Evolutionary conservation across 345 rosid genomes (phyloP), one percentile per base, ranked within the genome.

Genomic region (Eucalyptus curtisii): DNA sequence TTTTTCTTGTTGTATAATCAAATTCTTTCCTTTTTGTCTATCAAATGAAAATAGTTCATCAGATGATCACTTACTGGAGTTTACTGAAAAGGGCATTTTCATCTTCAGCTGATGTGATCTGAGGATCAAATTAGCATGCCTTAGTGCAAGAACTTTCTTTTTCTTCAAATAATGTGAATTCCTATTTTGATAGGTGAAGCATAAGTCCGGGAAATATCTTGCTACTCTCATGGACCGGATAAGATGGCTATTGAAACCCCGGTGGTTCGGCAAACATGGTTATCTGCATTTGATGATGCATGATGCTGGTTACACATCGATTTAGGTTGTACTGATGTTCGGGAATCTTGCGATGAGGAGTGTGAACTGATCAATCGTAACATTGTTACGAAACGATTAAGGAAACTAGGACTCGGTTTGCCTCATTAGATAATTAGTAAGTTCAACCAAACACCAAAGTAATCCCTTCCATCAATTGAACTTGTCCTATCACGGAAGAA

Each of bases 331-430:
- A 3, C 44, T 2, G 13, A 33, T 33, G 81, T 71, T 19, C 7
- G 45, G 10, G 4, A 19, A 68, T 68, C 80, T 71, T 71, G 45
- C 8, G 6, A 10, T 4, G 12, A 71, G 25, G 10, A 3, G 27
- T 4, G 14, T 5, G 82, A 40, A 20, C 15, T 10, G 47, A 71
- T 71, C 44, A 5, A 17, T 71, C 25, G 1, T 37, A 19, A 37
- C 81, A 9, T 2, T 3, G 79, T 1, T 66, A 3, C 24, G 44
- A 17, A 3, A 3, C 81, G 1, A 33, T 68, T 31, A 68, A 31
- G 79, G 42, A 42, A 0, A 33, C 22, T 66, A 8, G 2, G 24
- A 16, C 24, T 4, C 0, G 13, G 24, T 33, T 68, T 10, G 2
- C 2, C 19, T 68, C 24, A 5, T 68, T 16, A 8, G 24, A 16